Conservation (phyloP, 148 eudicot genomes). For the Mesembryanthemum crystallinum region DNA sequence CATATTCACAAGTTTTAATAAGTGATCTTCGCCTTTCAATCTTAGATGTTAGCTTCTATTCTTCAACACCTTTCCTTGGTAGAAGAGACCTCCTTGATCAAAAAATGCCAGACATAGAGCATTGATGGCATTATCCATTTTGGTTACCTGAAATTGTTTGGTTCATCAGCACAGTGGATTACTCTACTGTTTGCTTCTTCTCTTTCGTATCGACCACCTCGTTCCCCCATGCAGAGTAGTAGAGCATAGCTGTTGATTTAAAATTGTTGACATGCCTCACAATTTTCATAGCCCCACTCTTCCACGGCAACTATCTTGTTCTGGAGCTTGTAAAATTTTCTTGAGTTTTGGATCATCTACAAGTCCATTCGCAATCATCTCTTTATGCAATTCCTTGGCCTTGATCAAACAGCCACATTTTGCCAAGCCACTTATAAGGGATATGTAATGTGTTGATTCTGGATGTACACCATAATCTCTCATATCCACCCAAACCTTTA, state of each 20-base stretch:
- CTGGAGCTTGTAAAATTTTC: slow-evolving; percentile 49
- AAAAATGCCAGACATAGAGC: slow-evolving; percentile 2
- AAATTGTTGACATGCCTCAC: slow-evolving; percentile 26
- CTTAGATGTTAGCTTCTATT: neutral
- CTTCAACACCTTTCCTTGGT: neutral
- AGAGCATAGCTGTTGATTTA: slow-evolving; percentile 10
- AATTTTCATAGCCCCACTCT: slow-evolving; percentile 23
- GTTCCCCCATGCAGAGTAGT: slow-evolving; percentile 10
- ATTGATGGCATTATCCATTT: neutral
- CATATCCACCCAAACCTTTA: slow-evolving; percentile 78
- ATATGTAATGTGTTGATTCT: slow-evolving; percentile 46
- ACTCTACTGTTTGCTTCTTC: slow-evolving; percentile 1
- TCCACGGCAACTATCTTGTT: slow-evolving; percentile 19
- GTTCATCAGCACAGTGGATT: slow-evolving; percentile 8
- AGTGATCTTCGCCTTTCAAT: neutral
- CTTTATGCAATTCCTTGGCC: slow-evolving; percentile 67
- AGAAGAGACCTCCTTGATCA: neutral
- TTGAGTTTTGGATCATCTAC: slow-evolving; percentile 60
- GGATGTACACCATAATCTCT: slow-evolving; percentile 42
- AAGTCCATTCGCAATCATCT: slow-evolving; percentile 60
- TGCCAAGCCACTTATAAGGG: slow-evolving; percentile 55
- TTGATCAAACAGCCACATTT: slow-evolving; percentile 49
- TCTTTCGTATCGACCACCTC: slow-evolving; percentile 19
- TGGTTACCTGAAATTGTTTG: neutral
- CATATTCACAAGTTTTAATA: slow-evolving; percentile 3